Percentiles rank a stretch among this genome's conserved stretches.
These are phyloP conservation scores for Epichloe festucae DNA, from an alignment of 2,329 filamentous ascomycete genomes.

Conservation along the genomic window DNA sequence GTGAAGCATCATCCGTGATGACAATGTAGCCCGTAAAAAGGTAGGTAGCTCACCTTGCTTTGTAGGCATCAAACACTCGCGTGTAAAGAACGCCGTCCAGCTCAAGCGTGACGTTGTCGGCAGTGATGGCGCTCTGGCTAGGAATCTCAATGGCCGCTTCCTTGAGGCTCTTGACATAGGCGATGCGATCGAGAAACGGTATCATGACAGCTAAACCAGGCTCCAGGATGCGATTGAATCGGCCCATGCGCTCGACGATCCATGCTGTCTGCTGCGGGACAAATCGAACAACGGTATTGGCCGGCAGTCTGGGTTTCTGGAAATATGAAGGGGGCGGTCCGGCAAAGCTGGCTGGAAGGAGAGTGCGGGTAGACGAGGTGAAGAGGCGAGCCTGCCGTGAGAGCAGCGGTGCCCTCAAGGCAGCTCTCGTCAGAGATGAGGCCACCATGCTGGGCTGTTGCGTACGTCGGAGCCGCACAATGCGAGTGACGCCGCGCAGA, in stretches of 20 bases:
- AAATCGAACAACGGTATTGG: constrained; percentile 91
- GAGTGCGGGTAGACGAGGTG: constrained; percentile 17
- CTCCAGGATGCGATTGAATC: constrained; percentile 85
- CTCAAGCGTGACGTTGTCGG: constrained; percentile 95
- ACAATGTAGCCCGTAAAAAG: no score
- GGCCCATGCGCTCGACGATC: constrained; percentile 99
- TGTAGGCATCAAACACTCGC: constrained; percentile 93
- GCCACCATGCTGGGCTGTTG: constrained; percentile 5
- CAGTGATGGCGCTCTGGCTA: constrained; percentile 93
- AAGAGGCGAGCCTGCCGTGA: constrained; percentile 14
- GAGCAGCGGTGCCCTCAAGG: constrained; percentile 5
- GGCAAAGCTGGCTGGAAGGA: constrained; percentile 20
- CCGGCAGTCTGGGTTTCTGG: constrained; percentile 59
- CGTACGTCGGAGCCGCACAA: constrained; percentile 7
- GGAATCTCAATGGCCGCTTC: constrained; percentile 94
- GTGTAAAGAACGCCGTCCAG: constrained; percentile 94
- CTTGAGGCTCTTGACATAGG: constrained; percentile 96
- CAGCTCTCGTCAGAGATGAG: constrained; percentile 5
- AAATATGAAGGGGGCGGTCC: constrained; percentile 56
- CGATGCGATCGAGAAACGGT: constrained; percentile 87
- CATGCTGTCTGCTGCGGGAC: constrained; percentile 99
- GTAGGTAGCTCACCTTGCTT: constrained; percentile 59
- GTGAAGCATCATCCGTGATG: no score
- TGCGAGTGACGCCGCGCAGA: constrained; percentile 6
- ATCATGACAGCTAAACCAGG: constrained; percentile 81